These are phyloP conservation scores for Trametes versicolor DNA, from an alignment of 1,284 basidiomycete genomes.

Conservation along the genomic window DNA sequence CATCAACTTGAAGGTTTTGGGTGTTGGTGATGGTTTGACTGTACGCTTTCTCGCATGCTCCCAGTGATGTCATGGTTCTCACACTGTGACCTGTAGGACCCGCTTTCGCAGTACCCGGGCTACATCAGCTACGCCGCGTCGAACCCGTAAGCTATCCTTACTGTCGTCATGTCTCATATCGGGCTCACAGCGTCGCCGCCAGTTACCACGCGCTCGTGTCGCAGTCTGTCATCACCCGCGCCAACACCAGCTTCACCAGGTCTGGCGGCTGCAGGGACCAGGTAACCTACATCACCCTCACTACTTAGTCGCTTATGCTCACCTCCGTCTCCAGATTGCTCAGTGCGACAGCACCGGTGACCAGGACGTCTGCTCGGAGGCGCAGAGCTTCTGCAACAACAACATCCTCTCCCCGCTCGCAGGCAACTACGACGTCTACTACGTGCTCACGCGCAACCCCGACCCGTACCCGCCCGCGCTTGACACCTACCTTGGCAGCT, in stretches of 20 bases:
- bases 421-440: constrained; percentile 62
- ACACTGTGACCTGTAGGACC: constrained; percentile 51
- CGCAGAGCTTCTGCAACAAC: constrained; percentile 66
- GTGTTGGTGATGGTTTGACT: constrained; percentile 71
- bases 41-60: constrained; percentile 42
- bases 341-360: constrained; percentile 58
- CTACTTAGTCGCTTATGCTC: neutral
- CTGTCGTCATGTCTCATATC: neutral
- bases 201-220: constrained; percentile 63
- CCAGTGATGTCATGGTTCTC: neutral
- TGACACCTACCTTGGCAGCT: constrained; percentile 51
- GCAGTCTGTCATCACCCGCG: constrained; percentile 49
- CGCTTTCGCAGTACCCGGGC: constrained; percentile 64
- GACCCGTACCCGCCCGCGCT: constrained; percentile 68
- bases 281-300: constrained; percentile 37
- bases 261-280: constrained; percentile 59
- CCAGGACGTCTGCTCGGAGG: constrained; percentile 59
- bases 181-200: neutral
- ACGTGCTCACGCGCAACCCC: constrained; percentile 57
- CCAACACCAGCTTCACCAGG: constrained; percentile 55
- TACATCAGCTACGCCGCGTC: constrained; percentile 63
- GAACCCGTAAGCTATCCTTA: constrained; percentile 49
- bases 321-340: constrained; percentile 50
- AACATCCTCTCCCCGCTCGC: constrained; percentile 60
- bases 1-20: constrained; percentile 71